Base-by-base conservation (phyloP, 192 early-diverging fungal genomes). In the Backusella macrospora region DNA sequence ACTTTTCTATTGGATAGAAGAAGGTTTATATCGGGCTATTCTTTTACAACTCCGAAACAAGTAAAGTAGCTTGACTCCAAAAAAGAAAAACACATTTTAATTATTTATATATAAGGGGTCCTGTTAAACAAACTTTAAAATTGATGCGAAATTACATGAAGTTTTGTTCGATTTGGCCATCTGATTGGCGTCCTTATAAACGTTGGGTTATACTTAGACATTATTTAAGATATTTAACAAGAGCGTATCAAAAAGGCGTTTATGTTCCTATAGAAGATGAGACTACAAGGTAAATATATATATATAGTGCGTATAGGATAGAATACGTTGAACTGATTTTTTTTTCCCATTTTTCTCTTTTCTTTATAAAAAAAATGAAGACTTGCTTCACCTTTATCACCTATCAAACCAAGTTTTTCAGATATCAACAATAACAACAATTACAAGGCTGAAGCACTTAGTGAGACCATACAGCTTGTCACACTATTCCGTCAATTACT, bases 191-290 rank as follows among this genome's bases (percentile, higher is more conserved):
- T 39, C 76, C 81, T 14, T 78, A 86, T 64, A 81, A 87, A 59
- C 86, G 87, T 3, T 62, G 87, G 62, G 82, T 86, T 3, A 83
- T 88, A 37, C 85, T 86, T 76, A 82, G 81, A 42, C 69, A 86
- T 62, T 84, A 86, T 65, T 80, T 86, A 48, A 78, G 78, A 68
- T 80, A 81, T 49, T 52, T 86, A n/a, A 77, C 83, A n/a, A 68
- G 76, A 39, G 74, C 75, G 15, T 76, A 84, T 48, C 71, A 72
- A 55, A 71, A 67, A 12, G 80, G 78, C 14, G 66, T 75, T 9
- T 81, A 81, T 49, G 68, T 77, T 15, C 71, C 83, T 15, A 49
- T 39, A 43, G 46, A 65, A 49, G 68, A 42, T 62, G 48, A 65
- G 16, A 52, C 18, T 12, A 18, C 23, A 48, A 73, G n/a, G n/a